phyloP scores from a whole-genome alignment of 305 asterid species.

The Lippia alba region DNA sequence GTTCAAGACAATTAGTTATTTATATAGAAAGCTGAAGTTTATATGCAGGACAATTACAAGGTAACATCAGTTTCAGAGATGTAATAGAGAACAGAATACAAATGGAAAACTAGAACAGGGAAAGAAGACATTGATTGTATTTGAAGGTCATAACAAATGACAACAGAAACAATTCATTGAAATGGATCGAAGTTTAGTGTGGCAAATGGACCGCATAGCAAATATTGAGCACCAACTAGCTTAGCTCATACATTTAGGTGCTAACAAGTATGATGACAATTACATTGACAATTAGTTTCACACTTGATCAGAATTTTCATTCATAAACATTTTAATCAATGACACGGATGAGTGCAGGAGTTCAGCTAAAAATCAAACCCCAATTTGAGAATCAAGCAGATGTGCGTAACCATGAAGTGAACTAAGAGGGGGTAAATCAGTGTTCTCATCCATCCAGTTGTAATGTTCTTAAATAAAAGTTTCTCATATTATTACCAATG shows the following conservation, averaged over 20 bases:
- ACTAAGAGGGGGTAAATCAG: not conserved
- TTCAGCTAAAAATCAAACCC: not conserved
- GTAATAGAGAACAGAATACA: not conserved
- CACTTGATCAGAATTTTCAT: not conserved
- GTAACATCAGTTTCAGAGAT: not conserved
- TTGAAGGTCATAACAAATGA: not conserved
- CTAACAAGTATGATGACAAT: not conserved
- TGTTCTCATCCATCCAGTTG: conserved; percentile 9
- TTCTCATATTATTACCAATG: conserved; percentile 1
- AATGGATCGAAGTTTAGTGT: not conserved
- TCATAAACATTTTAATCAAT: not conserved
- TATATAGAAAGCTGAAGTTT: not conserved
- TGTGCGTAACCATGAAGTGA: not conserved
- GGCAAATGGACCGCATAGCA: conserved; percentile 9
- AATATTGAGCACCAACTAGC: not conserved
- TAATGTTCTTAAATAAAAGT: not conserved
- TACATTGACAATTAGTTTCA: not conserved
- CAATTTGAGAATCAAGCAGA: conserved; percentile 5
- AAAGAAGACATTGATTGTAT: not conserved
- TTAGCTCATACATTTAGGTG: not conserved
- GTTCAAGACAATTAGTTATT: not conserved
- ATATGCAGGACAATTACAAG: not conserved
- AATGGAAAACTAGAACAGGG: not conserved
- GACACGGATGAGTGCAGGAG: not conserved
- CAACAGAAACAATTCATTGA: not conserved